Percentiles rank a stretch among this genome's conserved stretches.
Conservation (phyloP, 2,329 filamentous ascomycete species). For the Seiridium cupressi region DNA sequence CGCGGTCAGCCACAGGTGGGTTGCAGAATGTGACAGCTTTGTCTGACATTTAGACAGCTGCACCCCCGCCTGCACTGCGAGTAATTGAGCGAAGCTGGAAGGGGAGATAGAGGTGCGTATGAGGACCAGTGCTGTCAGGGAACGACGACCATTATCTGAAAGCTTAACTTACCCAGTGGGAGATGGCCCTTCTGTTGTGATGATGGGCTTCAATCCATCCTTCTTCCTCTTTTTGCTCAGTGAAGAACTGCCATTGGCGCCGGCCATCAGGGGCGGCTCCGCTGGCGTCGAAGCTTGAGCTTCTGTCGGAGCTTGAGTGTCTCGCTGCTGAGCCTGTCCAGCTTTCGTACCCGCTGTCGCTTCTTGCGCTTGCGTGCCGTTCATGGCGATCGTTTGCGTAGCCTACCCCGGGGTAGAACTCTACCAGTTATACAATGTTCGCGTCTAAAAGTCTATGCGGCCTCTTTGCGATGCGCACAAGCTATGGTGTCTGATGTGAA, state of each 20-base stretch:
- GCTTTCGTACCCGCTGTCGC: not conserved
- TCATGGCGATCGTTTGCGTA: conserved; percentile 16
- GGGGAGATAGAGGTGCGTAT: not conserved
- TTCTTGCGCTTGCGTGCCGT: conserved; percentile 12
- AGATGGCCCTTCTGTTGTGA: conserved; percentile 62
- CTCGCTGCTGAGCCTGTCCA: not conserved
- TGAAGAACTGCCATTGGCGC: conserved; percentile 28
- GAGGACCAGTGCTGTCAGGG: not conserved
- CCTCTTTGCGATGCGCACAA: not conserved
- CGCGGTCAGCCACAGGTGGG: not conserved
- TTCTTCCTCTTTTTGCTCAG: conserved; percentile 72
- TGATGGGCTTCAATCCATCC: conserved; percentile 71
- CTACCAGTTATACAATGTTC: not conserved
- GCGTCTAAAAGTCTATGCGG: not conserved
- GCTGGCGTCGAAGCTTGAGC: not conserved
- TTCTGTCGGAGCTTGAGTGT: not conserved
- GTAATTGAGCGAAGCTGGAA: not conserved
- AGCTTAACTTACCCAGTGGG: conserved; percentile 26
- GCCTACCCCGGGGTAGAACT: not conserved
- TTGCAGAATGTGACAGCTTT: not conserved
- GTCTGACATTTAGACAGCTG: not conserved
- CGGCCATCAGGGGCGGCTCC: conserved; percentile 27
- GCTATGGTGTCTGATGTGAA: not conserved
- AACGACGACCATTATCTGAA: not conserved
- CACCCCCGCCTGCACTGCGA: not conserved